These are phyloP conservation scores for Lactarius sanguifluus DNA, from an alignment of 768 basidiomycete genomes.

Conservation along the genomic window DNA sequence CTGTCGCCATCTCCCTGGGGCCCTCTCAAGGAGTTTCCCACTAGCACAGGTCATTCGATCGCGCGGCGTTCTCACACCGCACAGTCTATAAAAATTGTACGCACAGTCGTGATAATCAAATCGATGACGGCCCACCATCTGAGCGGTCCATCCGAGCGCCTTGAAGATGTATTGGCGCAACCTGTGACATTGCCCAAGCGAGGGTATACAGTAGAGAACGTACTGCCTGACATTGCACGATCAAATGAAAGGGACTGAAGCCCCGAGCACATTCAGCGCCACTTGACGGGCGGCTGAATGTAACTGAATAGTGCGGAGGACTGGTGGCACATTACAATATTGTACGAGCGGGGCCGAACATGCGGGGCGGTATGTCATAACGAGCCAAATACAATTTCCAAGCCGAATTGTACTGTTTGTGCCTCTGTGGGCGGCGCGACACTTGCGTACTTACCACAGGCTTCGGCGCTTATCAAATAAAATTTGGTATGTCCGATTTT, in stretches of 20 bases:
- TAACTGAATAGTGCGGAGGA: not conserved
- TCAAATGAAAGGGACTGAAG: not conserved
- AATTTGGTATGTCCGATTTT: not conserved
- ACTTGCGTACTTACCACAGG: not conserved
- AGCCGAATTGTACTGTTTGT: not conserved
- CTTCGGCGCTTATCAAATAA: not conserved
- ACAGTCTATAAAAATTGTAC: not conserved
- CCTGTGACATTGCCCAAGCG: not conserved
- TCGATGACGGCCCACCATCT: not conserved
- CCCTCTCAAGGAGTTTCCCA: conserved; percentile 5
- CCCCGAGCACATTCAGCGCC: not conserved
- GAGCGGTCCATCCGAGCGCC: not conserved
- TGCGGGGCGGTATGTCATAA: conserved; percentile 1
- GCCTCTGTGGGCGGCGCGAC: not conserved
- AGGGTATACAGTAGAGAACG: not conserved
- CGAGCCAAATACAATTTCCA: not conserved
- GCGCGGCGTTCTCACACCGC: conserved; percentile 15
- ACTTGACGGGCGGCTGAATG: not conserved
- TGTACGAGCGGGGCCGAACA: conserved; percentile 8
- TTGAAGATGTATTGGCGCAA: not conserved
- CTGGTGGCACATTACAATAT: not conserved
- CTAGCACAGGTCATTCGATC: conserved; percentile 8
- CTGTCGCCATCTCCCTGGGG: not conserved
- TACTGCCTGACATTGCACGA: not conserved
- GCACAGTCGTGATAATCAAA: not conserved